Evolutionary conservation across 2,329 filamentous ascomycete genomes (phyloP).

Genomic region (Ceratocystis smalleyi): DNA sequence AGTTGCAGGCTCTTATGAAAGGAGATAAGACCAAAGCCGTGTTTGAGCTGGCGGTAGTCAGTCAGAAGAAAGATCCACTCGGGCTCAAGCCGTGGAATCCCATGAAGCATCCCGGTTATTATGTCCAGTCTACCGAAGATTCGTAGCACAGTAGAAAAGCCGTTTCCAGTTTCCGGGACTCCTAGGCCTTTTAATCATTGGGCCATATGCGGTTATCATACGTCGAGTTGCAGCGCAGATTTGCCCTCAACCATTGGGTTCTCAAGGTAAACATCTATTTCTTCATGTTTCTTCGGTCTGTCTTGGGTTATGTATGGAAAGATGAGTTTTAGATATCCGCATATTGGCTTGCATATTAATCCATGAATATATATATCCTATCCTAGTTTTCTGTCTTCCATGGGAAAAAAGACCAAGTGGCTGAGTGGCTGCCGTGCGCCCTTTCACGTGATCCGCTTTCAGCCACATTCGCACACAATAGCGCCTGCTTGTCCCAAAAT

Average conservation of each 20-base stretch:
- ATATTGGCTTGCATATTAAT: neutral
- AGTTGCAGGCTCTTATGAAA: slow-evolving; percentile 34
- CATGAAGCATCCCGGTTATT: slow-evolving; percentile 45
- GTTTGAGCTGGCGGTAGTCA: slow-evolving; percentile 37
- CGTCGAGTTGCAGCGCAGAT: neutral
- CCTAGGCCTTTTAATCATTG: neutral
- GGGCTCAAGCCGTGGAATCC: slow-evolving; percentile 45
- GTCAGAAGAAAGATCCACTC: slow-evolving; percentile 37
- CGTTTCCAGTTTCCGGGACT: no score
- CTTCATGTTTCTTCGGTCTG: neutral
- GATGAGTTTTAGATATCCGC: neutral
- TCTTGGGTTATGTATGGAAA: neutral
- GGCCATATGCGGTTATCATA: neutral
- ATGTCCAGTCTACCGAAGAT: slow-evolving; percentile 9
- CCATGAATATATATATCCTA: neutral
- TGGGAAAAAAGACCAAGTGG: slow-evolving; percentile 6
- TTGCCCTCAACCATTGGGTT: slow-evolving; percentile 4
- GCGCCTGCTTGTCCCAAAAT: slow-evolving; percentile 10
- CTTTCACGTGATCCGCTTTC: slow-evolving; percentile 14
- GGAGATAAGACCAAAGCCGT: slow-evolving; percentile 34
- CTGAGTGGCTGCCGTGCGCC: slow-evolving; percentile 14
- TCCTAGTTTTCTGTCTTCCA: neutral
- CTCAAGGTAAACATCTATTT: neutral
- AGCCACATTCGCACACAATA: slow-evolving; percentile 15
- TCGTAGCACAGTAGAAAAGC: neutral